Base-by-base conservation (phyloP, 306 rosid species). In the Fragaria ananassa region DNA sequence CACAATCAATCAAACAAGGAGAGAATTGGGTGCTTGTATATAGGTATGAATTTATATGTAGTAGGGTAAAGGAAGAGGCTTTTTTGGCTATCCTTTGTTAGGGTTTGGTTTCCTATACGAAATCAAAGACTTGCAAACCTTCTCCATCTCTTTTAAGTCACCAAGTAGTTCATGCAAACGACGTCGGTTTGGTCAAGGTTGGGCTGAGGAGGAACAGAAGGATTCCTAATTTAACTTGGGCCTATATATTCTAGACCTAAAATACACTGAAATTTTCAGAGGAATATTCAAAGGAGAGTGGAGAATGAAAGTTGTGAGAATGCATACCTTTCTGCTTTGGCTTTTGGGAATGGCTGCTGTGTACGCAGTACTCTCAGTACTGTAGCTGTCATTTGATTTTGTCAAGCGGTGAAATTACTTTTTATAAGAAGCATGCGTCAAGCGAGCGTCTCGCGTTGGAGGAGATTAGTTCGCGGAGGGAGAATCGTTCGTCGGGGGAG, bases 41-140 rank as follows among this genome's bases (percentile, higher is more conserved):
- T 31, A 51, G 7, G 21, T 12, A 69, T n/a, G 29, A 10, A 62
- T 14, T 61, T 62, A 62, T 69, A 18, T n/a, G 27, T 57, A 57
- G 25, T 57, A 4, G 34, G 65, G 19, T 11, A 61, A 8, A 2
- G 45, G 17, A 27, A 77, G 80, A 71, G 74, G 70, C 70, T 41
- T 41, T 72, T 57, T 57, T 4, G 19, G 34, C 15, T 21, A 8
- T 31, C 35, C 35, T 31, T 57, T 79, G 74, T 45, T 27, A 47
- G 76, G 71, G 77, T 53, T 18, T 62, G 78, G 46, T 74, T 74
- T 76, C 66, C 35, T 39, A 84, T 84, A 89, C 90, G 90, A 79
- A 82, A 84, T 69, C 54, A 8, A 2, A 14, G 1, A 21, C 73
- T 45, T 68, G 72, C 10, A 21, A 0, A 39, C 46, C 9, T 54